Base-by-base conservation (phyloP, 2,329 filamentous ascomycete genomes). In the Zymoseptoria brevis region DNA sequence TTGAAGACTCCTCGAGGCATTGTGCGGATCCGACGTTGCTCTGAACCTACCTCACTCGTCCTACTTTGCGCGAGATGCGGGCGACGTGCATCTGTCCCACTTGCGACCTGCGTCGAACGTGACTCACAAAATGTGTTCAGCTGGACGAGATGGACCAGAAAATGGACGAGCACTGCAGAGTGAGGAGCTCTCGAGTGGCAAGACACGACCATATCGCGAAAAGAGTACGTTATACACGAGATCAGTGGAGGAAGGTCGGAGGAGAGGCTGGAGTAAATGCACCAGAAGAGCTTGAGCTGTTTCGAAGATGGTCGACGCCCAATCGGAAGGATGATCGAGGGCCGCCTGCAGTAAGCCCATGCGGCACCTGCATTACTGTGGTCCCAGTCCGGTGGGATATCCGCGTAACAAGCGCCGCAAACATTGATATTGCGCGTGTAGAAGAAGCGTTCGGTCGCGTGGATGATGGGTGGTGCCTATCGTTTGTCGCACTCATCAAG, bases 181-280 rank as follows among this genome's bases (percentile, higher is more conserved):
- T 58, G 62, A 58, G 58, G 59, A 53, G 60, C 55, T 54, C 58
- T 62, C 57, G 41, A 62, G 58, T 58, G 56, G 60, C 26, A 57
- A 61, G 59, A 69, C 69, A 70, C 70, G 70, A 69, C 66, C 57
- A 68, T 59, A 62, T 68, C 70, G 65, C 70, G 70, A 69, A 68
- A 67, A 60, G 58, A 54, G 69, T 69, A 65, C 69, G 68, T 58
- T 66, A 57, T 67, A 64, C 64, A 66, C 65, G 66, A 67, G 67
- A 65, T 70, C 64, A 67, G 59, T 71, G 69, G 69, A 55, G 53
- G 62, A 55, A 50, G 57, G 61, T 51, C 59, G 63, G 59, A 56
- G 54, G 57, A 56, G 67, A 59, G 81, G 82, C 22, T 65, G 63
- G 63, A 41, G 35, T 45, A 13, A 7, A 45, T 45, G 35, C 35